phyloP scores from a whole-genome alignment of 2,329 filamentous ascomycete species.

The Verticillium albo-atrum region DNA sequence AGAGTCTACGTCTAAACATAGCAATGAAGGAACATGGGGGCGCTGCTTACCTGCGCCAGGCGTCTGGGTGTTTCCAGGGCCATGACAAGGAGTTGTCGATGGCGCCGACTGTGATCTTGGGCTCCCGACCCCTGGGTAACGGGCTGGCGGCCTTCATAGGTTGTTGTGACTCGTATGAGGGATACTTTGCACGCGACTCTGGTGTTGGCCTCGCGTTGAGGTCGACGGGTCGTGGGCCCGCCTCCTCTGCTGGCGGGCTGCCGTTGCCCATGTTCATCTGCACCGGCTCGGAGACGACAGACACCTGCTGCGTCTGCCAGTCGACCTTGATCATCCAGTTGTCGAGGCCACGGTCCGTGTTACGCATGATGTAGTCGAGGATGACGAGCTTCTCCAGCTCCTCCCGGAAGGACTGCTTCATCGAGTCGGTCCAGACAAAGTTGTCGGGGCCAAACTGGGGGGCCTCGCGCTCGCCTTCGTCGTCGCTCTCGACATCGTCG shows the following conservation, averaged over 20 bases:
- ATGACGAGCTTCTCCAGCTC: slow-evolving; percentile 97
- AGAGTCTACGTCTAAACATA: slow-evolving; percentile 11
- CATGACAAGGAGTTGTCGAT: slow-evolving; percentile 98
- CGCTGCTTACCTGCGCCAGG: slow-evolving; percentile 56
- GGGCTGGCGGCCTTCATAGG: slow-evolving; percentile 73
- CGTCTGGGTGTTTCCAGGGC: slow-evolving; percentile 99
- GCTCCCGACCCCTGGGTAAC: slow-evolving; percentile 38
- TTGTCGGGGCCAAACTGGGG: slow-evolving; percentile 40
- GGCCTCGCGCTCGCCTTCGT: slow-evolving; percentile 34
- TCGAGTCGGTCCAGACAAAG: slow-evolving; percentile 80
- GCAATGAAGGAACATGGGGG: background rate
- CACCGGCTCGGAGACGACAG: slow-evolving; percentile 77
- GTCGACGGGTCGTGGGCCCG: slow-evolving; percentile 60
- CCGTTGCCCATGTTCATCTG: slow-evolving; percentile 57
- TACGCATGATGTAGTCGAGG: slow-evolving; percentile 97
- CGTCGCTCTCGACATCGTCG: slow-evolving; percentile 44
- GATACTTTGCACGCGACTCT: slow-evolving; percentile 44
- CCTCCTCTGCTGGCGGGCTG: slow-evolving; percentile 34
- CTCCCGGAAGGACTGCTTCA: slow-evolving; percentile 91
- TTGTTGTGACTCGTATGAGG: slow-evolving; percentile 69
- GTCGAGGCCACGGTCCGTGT: slow-evolving; percentile 92
- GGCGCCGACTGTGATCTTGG: slow-evolving; percentile 75
- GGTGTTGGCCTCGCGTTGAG: slow-evolving; percentile 35
- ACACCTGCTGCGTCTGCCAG: slow-evolving; percentile 74
- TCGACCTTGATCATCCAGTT: slow-evolving; percentile 99